Evolutionary conservation across 2,329 filamentous ascomycete species (phyloP).

Genomic region (Lizonia empirigonia): DNA sequence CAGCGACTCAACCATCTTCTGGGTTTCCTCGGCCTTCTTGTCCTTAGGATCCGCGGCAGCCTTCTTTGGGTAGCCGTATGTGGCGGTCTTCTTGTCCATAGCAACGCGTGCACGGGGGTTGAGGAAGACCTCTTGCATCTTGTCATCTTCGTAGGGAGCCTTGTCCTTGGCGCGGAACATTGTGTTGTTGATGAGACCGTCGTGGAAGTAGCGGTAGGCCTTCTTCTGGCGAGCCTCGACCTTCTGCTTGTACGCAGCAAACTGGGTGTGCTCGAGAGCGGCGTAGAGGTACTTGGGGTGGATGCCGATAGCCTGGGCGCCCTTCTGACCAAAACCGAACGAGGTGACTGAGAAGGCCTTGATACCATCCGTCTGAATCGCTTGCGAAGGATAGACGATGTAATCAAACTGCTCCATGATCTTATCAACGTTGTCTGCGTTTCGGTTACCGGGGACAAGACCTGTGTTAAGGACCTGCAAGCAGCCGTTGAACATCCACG

Average conservation of each 20-base stretch:
- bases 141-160: constrained; percentile 85
- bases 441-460: constrained; percentile 94
- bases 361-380: constrained; percentile 95
- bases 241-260: constrained; percentile 81
- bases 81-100: constrained; percentile 82
- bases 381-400: constrained; percentile 94
- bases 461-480: constrained; percentile 94
- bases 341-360: constrained; percentile 99
- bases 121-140: constrained; percentile 86
- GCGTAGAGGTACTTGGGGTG: constrained; percentile 96
- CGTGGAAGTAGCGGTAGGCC: constrained; percentile 98
- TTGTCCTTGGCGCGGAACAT: constrained; percentile 95
- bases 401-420: constrained; percentile 98
- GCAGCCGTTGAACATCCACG: constrained; percentile 99
- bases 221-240: constrained; percentile 96
- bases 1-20: constrained; percentile 77
- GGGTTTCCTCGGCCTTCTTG: constrained; percentile 64
- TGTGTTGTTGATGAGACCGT: constrained; percentile 95
- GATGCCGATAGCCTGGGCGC: constrained; percentile 94
- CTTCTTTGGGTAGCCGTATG: constrained; percentile 70
- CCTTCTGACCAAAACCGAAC: constrained; percentile 99
- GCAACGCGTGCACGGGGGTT: constrained; percentile 90
- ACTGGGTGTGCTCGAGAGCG: constrained; percentile 85
- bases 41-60: constrained; percentile 64
- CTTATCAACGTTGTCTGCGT: constrained; percentile 95